Percentiles rank a stretch among this genome's conserved stretches.
These are phyloP conservation scores for Aspergillus affinis DNA, from an alignment of 495 filamentous ascomycete genomes.

Conservation along the genomic window DNA sequence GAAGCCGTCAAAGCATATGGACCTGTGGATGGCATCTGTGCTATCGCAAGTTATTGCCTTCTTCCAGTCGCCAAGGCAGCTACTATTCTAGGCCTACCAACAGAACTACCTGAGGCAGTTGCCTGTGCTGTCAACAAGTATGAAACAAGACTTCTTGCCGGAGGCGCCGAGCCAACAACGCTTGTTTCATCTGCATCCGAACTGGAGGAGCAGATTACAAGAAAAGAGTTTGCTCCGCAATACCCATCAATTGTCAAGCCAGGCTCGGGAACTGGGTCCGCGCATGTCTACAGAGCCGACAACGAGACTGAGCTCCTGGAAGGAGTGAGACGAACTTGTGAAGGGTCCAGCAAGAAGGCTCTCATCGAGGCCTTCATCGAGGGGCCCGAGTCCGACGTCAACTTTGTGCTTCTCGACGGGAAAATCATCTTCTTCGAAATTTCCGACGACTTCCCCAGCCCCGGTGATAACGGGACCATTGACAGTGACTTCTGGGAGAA, in stretches of 20 bases:
- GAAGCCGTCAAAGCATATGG: neutral
- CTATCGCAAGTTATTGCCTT: neutral
- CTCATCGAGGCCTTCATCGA: neutral
- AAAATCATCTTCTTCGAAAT: neutral
- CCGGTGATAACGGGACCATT: neutral
- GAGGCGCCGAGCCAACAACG: neutral
- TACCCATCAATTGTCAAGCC: neutral
- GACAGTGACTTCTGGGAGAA: neutral
- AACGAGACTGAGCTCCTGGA: neutral
- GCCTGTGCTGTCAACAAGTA: neutral
- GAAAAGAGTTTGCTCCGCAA: neutral
- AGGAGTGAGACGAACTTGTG: neutral
- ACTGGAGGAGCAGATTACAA: neutral
- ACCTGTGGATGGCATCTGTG: neutral
- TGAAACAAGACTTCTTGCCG: neutral
- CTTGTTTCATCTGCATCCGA: neutral
- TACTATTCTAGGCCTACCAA: neutral
- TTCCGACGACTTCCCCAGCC: neutral
- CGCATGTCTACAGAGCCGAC: neutral
- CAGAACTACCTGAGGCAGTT: neutral
- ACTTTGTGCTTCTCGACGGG: neutral
- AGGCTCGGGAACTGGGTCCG: neutral
- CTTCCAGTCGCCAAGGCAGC: neutral
- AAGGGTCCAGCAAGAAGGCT: neutral
- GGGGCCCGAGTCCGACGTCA: neutral